Evolutionary conservation across 441 rosid species (phyloP).

Genomic region (Populus hybrid): DNA sequence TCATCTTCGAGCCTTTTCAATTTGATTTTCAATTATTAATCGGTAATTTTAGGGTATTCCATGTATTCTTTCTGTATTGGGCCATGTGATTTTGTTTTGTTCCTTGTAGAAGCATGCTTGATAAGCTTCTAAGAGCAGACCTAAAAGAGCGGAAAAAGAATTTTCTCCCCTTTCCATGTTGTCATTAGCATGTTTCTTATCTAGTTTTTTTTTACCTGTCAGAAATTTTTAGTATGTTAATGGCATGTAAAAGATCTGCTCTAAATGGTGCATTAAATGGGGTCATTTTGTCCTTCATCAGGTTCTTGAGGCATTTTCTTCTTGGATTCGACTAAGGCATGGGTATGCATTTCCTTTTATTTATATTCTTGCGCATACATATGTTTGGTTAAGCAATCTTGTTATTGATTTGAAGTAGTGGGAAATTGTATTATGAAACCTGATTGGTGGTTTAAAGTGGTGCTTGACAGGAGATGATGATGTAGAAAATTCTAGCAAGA

Average conservation of each 20-base stretch:
- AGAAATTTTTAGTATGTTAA: background rate
- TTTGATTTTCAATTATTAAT: conserved; percentile 1
- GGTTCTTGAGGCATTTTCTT: conserved; percentile 99
- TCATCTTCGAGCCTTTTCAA: background rate
- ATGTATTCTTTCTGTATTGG: background rate
- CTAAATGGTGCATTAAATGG: conserved; percentile 11
- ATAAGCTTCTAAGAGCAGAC: background rate
- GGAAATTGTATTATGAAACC: background rate
- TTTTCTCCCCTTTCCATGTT: background rate
- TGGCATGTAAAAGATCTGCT: conserved; percentile 14
- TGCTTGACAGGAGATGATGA: background rate
- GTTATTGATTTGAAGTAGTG: conserved; percentile 3
- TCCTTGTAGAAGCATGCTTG: background rate
- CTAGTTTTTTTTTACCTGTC: background rate
- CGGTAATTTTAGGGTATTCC: background rate
- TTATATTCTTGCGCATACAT: background rate
- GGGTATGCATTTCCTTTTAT: conserved; percentile 49
- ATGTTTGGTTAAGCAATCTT: background rate
- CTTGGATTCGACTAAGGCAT: conserved; percentile 95
- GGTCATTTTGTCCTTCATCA: conserved; percentile 36
- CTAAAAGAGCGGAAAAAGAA: background rate
- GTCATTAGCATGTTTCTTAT: background rate
- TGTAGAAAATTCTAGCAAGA: conserved; percentile 1
- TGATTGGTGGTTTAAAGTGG: background rate
- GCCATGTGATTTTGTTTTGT: background rate